Base-by-base conservation (phyloP, 164 flowering plant genomes). In the Aristolochia californica region DNA sequence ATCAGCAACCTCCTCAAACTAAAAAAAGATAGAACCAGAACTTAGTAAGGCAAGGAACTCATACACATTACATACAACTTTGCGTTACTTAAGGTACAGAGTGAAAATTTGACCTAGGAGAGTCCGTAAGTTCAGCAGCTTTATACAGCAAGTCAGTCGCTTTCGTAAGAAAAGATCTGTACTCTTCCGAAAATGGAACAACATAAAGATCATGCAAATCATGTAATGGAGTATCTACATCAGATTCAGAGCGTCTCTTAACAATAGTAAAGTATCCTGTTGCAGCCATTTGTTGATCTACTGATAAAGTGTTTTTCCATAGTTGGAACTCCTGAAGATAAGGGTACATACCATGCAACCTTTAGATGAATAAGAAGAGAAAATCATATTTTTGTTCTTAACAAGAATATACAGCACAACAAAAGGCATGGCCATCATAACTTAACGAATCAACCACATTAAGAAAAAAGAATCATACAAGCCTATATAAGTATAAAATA, bases 1-100 rank as follows among this genome's bases (percentile, higher is more conserved):
- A 80, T 88, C 44, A 91, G 78, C 66, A 88, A 66, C 75, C 70
- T 82, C 91, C 81, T 83, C 78, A 91, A 87, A 74, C 98, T 91
- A 55, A 4, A n/a, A 55, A 9, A 24, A 40, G 73, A 55, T 12
- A 21, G 9, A 58, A 66, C 27, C 62, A 57, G 18, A 44, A 52
- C 21, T 11, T 12, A 28, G 22, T 55, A 17, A 38, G 58, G 57
- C 40, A 21, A 30, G 15, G 23, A 49, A 49, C 5, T 47, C 14
- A 17, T 17, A 47, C 18, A 47, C 20, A 47, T 4, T 17, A 17
- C 50, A 17, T 17, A 17, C 9, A 45, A 45, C 48, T 47, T 0
- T 47, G 18, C 50, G 8, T 47, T 47, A 47, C 50, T 47, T 47
- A 5, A 8, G 22, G 14, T 21, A 13, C 2, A 2, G 50, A 47